Base-by-base conservation (phyloP, 805 yeast species). In the Monosporozyma unispora region DNA sequence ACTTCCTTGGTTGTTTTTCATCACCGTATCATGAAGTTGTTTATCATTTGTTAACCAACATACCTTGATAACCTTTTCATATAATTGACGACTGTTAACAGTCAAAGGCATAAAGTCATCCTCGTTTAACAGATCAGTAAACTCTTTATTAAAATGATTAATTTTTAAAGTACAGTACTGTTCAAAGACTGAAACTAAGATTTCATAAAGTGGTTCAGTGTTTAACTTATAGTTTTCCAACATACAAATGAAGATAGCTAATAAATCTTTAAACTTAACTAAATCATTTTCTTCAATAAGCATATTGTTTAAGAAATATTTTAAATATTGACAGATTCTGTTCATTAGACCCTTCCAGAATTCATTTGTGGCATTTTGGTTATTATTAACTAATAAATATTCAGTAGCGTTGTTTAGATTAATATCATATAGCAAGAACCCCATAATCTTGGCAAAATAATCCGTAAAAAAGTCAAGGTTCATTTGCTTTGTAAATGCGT, bases 21-120 rank as follows among this genome's bases (percentile, higher is more conserved):
- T 37, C 2, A 47, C 43, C 2, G 49, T 47, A 0, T 48, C 52
- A 7, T 52, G 41, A 5, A 62, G 22, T 18, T 50, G 50, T 14
- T 76, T 76, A 48, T 71, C 76, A 3, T 77, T 77, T 46, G 75
- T 72, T 61, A 82, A 81, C 95, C 95, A 87, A 53, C 87, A 77
- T 1, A 81, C 75, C 22, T 72, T 73, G 51, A 83, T 71, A 31
- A 85, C 79, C 53, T 79, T 78, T 19, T 79, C 81, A 62, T 81
- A 87, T 46, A 84, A 76, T 11, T 72, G 70, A 39, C 69, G 63
- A 46, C 80, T 80, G 52, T 81, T 76, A 29, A 89, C 80, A 0
- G 78, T 77, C 70, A 89, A 76, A 11, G 96, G 95, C 88, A 87
- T 87, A 55, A 87, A 87, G 62, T 87, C 93, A 62, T 91, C 97